Evolutionary conservation across 805 yeast species (phyloP), one percentile per base, ranked within the genome.

Genomic region (Brettanomyces naardenensis): DNA sequence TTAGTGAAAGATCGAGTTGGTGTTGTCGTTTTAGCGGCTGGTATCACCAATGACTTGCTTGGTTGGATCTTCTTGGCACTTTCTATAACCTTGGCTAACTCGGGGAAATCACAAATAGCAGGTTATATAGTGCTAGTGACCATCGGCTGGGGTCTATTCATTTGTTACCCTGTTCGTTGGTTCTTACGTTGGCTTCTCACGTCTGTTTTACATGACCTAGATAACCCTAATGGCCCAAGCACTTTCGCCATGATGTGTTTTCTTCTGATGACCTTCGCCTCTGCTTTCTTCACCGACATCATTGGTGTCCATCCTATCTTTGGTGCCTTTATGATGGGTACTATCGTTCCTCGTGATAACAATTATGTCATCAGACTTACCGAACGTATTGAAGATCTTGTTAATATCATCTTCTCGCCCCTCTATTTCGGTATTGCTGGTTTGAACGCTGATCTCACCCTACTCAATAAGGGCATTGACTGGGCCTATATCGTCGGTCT

Each of bases 281-380:
- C 89, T 4, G 75, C 92, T 2, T 84, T 83, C 58, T 81, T 75
- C 54, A 84, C 94, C 2, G 89, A 82, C 54, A 80, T 84, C 40
- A 80, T 84, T 44, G 95, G 94, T 4, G 90, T 82, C 9, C 94
- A 84, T 58, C 83, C 92, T 0, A 84, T 84, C 47, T 84, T 84
- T 58, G 95, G 94, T 30, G 92, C 90, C 0, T 85, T 84, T 51
- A 68, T 84, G 59, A 75, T 78, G 10, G 95, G 95, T 4, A 63
- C 80, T 23, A 73, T 84, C 36, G 72, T 83, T 5, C 94, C 94
- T 6, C 66, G 90, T 48, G 88, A 83, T 35, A 75, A 79, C 48
- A 81, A 81, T 14, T 81, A 78, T 53, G 87, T 79, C 14, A 70
- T 81, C 28, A 71, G 70, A 29, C 62, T 84, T 34, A 80, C 86